These are phyloP conservation scores for Suillus cothurnatus DNA, from an alignment of 768 basidiomycete species.

Conservation along the genomic window DNA sequence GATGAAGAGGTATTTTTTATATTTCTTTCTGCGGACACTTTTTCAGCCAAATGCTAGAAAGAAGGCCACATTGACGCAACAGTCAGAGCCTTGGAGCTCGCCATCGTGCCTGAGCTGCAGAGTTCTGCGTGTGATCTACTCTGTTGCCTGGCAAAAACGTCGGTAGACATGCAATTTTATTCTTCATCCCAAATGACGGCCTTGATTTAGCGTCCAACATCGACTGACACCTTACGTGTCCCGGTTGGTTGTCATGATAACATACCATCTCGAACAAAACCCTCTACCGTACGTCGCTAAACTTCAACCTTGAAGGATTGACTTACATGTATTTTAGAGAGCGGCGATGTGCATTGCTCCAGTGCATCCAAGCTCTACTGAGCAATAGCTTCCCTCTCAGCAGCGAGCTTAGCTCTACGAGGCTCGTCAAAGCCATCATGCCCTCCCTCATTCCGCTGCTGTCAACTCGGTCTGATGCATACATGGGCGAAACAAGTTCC, in stretches of 20 bases:
- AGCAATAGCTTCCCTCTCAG: constrained; percentile 46
- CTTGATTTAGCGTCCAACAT: constrained; percentile 46
- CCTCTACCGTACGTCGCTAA: constrained; percentile 44
- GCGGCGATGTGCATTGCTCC: constrained; percentile 47
- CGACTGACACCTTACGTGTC: constrained; percentile 57
- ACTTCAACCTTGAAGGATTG: neutral
- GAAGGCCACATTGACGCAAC: constrained; percentile 52
- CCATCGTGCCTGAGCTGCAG: constrained; percentile 41
- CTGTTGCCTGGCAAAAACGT: constrained; percentile 52
- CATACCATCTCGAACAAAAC: constrained; percentile 64
- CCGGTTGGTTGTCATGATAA: constrained; percentile 53
- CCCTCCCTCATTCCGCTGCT: constrained; percentile 52
- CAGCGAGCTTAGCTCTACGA: constrained; percentile 49
- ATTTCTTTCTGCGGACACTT: constrained; percentile 11
- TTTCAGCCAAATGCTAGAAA: neutral
- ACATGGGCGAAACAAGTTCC: constrained; percentile 21
- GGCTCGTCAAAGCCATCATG: constrained; percentile 57
- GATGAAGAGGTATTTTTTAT: constrained; percentile 48
- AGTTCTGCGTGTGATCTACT: constrained; percentile 51
- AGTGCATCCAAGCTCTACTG: constrained; percentile 46
- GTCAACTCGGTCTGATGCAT: constrained; percentile 37
- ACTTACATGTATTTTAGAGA: constrained; percentile 26
- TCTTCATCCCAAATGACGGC: neutral
- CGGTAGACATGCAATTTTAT: neutral
- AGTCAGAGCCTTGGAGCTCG: constrained; percentile 55